phyloP scores from a whole-genome alignment of 2,329 filamentous ascomycete species.

The Xylariaceae sp. region DNA sequence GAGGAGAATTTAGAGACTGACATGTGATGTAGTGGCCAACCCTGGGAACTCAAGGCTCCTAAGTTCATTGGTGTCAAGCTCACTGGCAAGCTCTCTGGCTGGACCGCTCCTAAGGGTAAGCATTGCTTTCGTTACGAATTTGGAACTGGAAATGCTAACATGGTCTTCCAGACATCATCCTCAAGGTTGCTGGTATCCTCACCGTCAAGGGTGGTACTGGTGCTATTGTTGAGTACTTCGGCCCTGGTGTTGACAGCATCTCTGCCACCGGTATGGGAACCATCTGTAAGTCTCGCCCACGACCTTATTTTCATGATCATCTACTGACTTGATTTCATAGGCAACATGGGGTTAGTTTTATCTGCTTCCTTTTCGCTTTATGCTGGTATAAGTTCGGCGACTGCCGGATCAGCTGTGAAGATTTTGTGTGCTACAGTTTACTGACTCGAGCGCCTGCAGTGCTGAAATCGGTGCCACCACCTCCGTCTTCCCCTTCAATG shows the following conservation, averaged over 20 bases:
- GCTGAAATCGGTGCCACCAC: conserved; percentile 81
- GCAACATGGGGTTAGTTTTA: conserved; percentile 49
- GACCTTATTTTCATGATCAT: not conserved
- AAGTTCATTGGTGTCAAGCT: conserved; percentile 96
- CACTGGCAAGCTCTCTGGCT: conserved; percentile 81
- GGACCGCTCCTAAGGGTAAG: conserved; percentile 85
- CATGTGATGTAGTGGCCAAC: conserved; percentile 32
- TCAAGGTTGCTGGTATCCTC: conserved; percentile 93
- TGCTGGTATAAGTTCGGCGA: not conserved
- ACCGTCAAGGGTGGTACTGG: conserved; percentile 98
- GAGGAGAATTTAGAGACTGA: not conserved
- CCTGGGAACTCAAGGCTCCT: conserved; percentile 97
- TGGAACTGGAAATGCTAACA: conserved; percentile 8
- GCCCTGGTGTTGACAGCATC: conserved; percentile 66
- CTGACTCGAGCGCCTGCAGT: conserved; percentile 27
- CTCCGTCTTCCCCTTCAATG: conserved; percentile 95
- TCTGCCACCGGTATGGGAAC: conserved; percentile 85
- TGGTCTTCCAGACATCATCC: conserved; percentile 68
- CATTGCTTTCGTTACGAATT: conserved; percentile 28
- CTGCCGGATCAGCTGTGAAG: not conserved
- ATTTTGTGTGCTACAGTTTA: not conserved
- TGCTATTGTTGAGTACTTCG: conserved; percentile 73
- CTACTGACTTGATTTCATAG: conserved; percentile 8
- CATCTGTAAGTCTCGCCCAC: conserved; percentile 42
- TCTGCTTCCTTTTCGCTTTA: not conserved